Conservation (phyloP, 192 early-diverging fungal genomes). For the Borealophlyctis nickersoniae region DNA sequence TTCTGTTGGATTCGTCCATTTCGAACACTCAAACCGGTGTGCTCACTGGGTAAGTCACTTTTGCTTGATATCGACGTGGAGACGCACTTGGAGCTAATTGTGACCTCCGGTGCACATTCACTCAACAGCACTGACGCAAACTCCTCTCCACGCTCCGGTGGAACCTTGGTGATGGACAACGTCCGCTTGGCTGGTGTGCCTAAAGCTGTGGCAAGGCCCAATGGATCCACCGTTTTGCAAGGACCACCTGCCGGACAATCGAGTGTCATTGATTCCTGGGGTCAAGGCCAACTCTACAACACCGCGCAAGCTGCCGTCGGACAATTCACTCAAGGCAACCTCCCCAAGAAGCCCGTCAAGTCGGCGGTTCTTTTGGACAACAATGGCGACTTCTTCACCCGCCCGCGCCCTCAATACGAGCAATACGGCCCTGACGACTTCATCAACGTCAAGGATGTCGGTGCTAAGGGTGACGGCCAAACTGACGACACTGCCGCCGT, state of each 20-base stretch:
- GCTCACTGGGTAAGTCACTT: conserved; percentile 2
- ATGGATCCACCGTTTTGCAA: conserved; percentile 18
- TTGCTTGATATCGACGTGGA: background rate
- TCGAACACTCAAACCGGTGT: conserved; percentile 28
- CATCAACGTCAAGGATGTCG: conserved; percentile 26
- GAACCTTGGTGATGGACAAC: conserved; percentile 34
- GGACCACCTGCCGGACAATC: no score
- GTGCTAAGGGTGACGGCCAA: conserved; percentile 43
- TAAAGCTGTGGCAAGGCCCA: conserved; percentile 16
- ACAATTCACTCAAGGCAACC: background rate
- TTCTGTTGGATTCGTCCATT: conserved; percentile 34
- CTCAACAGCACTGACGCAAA: no score
- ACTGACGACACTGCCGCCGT: conserved; percentile 45
- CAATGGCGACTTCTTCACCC: no score
- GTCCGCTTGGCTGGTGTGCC: conserved; percentile 30
- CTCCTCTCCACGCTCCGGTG: conserved; percentile 3
- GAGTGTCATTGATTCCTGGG: conserved; percentile 4
- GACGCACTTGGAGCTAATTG: no score
- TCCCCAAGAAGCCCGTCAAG: conserved; percentile 6
- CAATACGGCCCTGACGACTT: conserved; percentile 17
- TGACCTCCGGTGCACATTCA: no score
- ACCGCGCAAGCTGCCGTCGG: conserved; percentile 12
- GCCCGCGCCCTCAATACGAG: conserved; percentile 39
- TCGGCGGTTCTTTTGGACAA: conserved; percentile 18
- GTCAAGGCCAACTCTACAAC: conserved; percentile 17